These are phyloP conservation scores for Eucalyptus pumila DNA, from an alignment of 345 rosid species.

Conservation along the genomic window DNA sequence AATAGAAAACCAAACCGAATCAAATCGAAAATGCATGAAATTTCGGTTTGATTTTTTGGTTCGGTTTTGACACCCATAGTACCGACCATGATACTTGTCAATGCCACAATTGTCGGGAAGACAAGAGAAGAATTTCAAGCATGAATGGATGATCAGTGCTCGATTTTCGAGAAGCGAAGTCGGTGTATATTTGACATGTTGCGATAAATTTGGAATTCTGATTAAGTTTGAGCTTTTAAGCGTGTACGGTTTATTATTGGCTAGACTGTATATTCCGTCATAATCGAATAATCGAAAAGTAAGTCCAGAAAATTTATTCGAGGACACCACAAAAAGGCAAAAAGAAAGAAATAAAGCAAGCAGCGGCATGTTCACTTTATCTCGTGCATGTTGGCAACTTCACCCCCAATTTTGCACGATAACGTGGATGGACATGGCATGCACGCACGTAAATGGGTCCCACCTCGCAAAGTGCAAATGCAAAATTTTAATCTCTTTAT, in stretches of 20 bases:
- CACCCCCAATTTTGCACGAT: background rate
- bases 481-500: background rate
- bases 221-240: background rate
- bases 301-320: background rate
- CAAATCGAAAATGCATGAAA: too few species aligned
- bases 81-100: background rate
- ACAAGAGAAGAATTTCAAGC: background rate
- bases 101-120: background rate
- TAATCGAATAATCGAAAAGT: background rate
- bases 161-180: accelerated
- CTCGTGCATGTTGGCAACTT: background rate
- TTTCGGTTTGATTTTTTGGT: too few species aligned
- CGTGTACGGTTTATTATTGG: background rate
- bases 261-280: background rate
- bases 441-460: background rate
- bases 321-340: background rate
- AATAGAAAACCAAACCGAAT: accelerated
- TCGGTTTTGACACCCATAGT: background rate
- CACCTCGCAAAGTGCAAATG: background rate
- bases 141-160: background rate
- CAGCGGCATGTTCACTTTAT: background rate
- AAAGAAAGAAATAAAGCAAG: background rate
- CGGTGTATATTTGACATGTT: accelerated
- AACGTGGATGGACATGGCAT: background rate
- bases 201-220: background rate